These are phyloP conservation scores for Pueraria montana DNA, from an alignment of 306 rosid genomes.

Conservation along the genomic window DNA sequence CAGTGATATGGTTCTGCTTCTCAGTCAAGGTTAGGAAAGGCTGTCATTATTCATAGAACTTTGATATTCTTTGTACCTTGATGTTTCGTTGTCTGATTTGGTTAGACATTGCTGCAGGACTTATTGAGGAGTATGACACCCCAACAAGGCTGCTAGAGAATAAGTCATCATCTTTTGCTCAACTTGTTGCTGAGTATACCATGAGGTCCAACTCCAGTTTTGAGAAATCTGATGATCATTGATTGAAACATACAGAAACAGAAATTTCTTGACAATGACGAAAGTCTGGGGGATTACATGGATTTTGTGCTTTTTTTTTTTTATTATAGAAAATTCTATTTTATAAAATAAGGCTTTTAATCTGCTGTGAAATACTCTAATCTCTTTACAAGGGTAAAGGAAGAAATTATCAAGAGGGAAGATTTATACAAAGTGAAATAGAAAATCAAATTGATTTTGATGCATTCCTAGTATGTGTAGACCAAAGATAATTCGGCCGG, in stretches of 20 bases:
- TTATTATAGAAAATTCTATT: slow-evolving; percentile 26
- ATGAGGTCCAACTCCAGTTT: slow-evolving; percentile 63
- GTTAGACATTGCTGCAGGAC: slow-evolving; percentile 58
- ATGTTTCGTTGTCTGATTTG: slow-evolving; percentile 27
- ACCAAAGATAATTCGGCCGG: background rate
- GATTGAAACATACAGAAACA: slow-evolving; percentile 3
- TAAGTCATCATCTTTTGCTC: slow-evolving; percentile 79
- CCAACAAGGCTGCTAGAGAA: slow-evolving; percentile 76
- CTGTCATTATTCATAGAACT: background rate
- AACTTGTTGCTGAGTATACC: slow-evolving; percentile 85
- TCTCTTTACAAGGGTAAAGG: background rate
- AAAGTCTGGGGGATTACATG: slow-evolving; percentile 21
- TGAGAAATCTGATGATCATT: slow-evolving; percentile 38
- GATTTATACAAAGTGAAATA: background rate
- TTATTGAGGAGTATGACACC: slow-evolving; percentile 74
- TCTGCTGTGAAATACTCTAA: background rate
- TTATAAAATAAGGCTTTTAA: slow-evolving; percentile 3
- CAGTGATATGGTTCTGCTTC: slow-evolving; percentile 89
- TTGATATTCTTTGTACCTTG: background rate
- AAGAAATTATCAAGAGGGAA: background rate
- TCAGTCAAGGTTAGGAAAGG: slow-evolving; percentile 65
- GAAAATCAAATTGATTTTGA: slow-evolving; percentile 1
- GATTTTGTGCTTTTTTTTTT: background rate
- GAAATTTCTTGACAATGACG: slow-evolving; percentile 34
- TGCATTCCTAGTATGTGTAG: background rate